A percentile compares a stretch with the other conserved stretches of the same genome.
phyloP scores from a whole-genome alignment of 352 stramenopile species.

The Globisporangium mamillatum region DNA sequence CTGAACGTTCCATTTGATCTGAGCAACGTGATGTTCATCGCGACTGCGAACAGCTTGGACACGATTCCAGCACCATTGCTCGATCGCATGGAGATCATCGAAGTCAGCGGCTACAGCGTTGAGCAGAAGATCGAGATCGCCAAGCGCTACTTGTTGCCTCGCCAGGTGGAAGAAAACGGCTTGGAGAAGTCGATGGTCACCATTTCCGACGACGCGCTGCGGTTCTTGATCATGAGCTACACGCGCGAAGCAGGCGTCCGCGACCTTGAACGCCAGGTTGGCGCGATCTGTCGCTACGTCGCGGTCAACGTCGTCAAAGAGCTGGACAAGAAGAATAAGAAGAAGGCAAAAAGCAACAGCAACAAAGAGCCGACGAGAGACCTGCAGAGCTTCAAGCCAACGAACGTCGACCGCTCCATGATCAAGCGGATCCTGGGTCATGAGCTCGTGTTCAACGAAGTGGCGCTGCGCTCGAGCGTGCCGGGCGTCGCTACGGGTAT shows the following conservation, averaged over 20 bases:
- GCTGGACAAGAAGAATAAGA: slow-evolving; percentile 29
- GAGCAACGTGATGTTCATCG: slow-evolving; percentile 81
- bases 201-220: slow-evolving; percentile 59
- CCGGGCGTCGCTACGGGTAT: slow-evolving; percentile 78
- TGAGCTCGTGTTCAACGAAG: slow-evolving; percentile 72
- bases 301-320: slow-evolving; percentile 68
- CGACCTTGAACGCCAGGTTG: slow-evolving; percentile 78
- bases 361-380: slow-evolving; percentile 13
- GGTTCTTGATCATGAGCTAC: slow-evolving; percentile 75
- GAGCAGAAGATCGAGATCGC: slow-evolving; percentile 85
- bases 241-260: slow-evolving; percentile 87
- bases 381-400: slow-evolving; percentile 32
- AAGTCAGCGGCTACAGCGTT: slow-evolving; percentile 78
- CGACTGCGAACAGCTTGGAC: slow-evolving; percentile 81
- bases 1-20: slow-evolving; percentile 86
- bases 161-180: slow-evolving; percentile 75
- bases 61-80: slow-evolving; percentile 75
- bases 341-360: not conserved
- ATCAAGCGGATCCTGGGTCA: slow-evolving; percentile 64
- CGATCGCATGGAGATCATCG: slow-evolving; percentile 85
- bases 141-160: slow-evolving; percentile 69
- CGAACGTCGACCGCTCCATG: slow-evolving; percentile 46
- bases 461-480: slow-evolving; percentile 62
- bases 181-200: slow-evolving; percentile 43
- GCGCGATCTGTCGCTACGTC: slow-evolving; percentile 68